Base-by-base conservation (phyloP, 129 eudicot species). In the Helichrysum umbraculigerum region DNA sequence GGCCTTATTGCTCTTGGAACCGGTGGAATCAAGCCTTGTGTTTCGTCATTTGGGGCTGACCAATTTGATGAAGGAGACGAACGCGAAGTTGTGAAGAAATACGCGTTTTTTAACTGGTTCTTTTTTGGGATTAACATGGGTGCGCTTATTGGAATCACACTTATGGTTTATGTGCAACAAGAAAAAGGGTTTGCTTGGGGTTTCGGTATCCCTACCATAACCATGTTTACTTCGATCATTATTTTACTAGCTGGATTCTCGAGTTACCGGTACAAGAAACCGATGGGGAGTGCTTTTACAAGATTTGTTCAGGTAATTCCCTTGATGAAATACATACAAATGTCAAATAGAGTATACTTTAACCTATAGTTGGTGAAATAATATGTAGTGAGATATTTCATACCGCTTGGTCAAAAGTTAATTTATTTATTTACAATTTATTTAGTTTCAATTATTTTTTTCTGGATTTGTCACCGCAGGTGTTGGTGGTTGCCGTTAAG, bases 1-100 rank as follows among this genome's bases (percentile, higher is more conserved):
- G 89, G 81, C 25, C 95, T 95, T 44, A 95, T 95, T 32, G 96
- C 99, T 64, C 77, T 95, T 19, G 99, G 99, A 0, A 92, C 99
- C 0, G 97, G 99, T 2, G 99, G 99, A 32, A 90, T 95, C 77
- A 95, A 92, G 86, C 94, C 99, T 0, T 95, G 97, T 51, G 97
- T 92, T 54, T 92, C 96, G 16, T 83, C 99, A 3, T 91, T 95
- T 56, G 99, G 99, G 0, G 99, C 97, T 0, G 99, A 95, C 73
- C 99, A 95, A 22, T 90, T 87, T 4, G 96, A 92, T 30, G 91
- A 85, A 42, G 78, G 85, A 4, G 96, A 92, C 5, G 81, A 83
- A 0, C 66, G 71, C 2, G 97, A 92, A 84, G 86, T 86, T 5
- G 58, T 52, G 19, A 87, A 87, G 34, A 92, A 92, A 32, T 89